Conservation (phyloP, 768 basidiomycete species). For the Strobilomyces confusus region DNA sequence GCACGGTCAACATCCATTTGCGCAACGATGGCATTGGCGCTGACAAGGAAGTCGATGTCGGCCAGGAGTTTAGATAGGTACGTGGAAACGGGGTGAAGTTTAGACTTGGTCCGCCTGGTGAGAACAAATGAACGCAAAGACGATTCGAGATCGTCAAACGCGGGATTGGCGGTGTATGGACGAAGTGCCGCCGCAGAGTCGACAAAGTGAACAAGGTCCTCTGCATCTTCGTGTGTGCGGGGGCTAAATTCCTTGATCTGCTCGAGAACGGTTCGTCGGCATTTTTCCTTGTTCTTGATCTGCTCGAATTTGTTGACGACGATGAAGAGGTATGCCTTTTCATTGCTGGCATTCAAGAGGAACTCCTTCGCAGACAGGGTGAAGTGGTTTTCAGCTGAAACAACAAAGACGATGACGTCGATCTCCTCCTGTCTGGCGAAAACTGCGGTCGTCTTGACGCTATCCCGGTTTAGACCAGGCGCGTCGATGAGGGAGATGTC, state of each 20-base stretch:
- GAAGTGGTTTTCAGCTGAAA: constrained; percentile 97
- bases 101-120: constrained; percentile 92
- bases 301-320: constrained; percentile 98
- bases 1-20: constrained; percentile 72
- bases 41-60: constrained; percentile 84
- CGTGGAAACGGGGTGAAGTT: constrained; percentile 88
- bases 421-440: constrained; percentile 98
- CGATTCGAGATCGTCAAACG: constrained; percentile 87
- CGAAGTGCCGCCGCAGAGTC: constrained; percentile 79
- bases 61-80: constrained; percentile 87
- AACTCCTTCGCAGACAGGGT: constrained; percentile 95
- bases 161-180: constrained; percentile 57
- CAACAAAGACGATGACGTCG: constrained; percentile 97
- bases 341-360: constrained; percentile 86
- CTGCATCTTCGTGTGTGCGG: constrained; percentile 84
- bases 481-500: constrained; percentile 99
- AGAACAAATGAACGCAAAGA: constrained; percentile 92
- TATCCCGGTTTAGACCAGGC: constrained; percentile 95
- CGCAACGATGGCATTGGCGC: constrained; percentile 85
- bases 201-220: constrained; percentile 97
- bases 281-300: constrained; percentile 93
- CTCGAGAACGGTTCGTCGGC: constrained; percentile 81
- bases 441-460: constrained; percentile 88
- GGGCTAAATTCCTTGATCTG: constrained; percentile 93
- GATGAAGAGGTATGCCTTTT: constrained; percentile 97